Percentiles rank a stretch among this genome's conserved stretches.
Conservation (phyloP, 2,329 filamentous ascomycete species). For the Chrysoporthe deuterocubensis region DNA sequence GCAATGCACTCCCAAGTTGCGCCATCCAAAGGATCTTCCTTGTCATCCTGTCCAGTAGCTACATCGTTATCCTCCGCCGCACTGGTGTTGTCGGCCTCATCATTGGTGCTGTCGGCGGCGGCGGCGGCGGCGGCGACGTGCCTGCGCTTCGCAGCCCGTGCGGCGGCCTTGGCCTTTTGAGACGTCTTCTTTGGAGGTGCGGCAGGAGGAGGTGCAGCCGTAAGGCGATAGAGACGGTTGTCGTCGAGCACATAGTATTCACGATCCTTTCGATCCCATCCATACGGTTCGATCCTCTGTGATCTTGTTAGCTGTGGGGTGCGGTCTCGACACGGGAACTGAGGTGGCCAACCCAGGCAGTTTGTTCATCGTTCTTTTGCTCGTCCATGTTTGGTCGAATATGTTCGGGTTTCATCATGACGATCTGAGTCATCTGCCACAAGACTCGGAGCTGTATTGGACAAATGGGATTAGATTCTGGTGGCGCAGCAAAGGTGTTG, state of each 20-base stretch:
- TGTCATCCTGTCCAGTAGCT: conserved; percentile 22
- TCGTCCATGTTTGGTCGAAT: conserved; percentile 87
- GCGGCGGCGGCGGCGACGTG: conserved; percentile 57
- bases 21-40: conserved; percentile 67
- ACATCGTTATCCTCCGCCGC: conserved; percentile 39
- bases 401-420: conserved; percentile 83
- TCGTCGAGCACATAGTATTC: conserved; percentile 92
- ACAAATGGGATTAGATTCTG: background rate
- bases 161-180: conserved; percentile 65
- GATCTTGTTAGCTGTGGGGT: conserved; percentile 33
- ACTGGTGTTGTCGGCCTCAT: conserved; percentile 42
- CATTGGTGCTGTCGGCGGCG: conserved; percentile 31
- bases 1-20: conserved; percentile 92
- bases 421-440: conserved; percentile 88
- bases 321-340: conserved; percentile 35
- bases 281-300: conserved; percentile 77
- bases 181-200: conserved; percentile 64
- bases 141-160: conserved; percentile 73
- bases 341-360: conserved; percentile 73
- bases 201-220: conserved; percentile 70
- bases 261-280: conserved; percentile 87
- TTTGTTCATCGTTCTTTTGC: conserved; percentile 79
- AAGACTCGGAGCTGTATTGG: conserved; percentile 69
- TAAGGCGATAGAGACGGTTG: conserved; percentile 86
- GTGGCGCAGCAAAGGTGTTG: background rate